A percentile compares a stretch with the other conserved stretches of the same genome.
These are phyloP conservation scores for Talaromyces sp. DNA, from an alignment of 2,329 filamentous ascomycete species.

Conservation along the genomic window DNA sequence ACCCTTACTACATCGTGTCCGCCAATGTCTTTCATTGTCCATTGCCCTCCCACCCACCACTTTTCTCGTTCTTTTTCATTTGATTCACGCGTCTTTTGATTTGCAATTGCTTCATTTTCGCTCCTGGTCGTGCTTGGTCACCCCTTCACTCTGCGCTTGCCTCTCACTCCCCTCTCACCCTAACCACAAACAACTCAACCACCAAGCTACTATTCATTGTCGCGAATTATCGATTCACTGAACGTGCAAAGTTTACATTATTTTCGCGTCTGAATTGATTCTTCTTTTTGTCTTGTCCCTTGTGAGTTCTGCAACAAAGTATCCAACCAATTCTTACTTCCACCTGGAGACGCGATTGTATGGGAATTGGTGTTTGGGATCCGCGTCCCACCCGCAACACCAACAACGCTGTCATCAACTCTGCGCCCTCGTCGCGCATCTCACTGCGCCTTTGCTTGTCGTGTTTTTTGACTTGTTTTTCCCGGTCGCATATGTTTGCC, in stretches of 20 bases:
- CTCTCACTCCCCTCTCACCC: slow-evolving; percentile 9
- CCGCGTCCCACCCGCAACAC: slow-evolving; percentile 13
- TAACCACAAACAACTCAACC: background rate
- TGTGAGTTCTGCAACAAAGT: background rate
- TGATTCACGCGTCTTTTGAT: slow-evolving; percentile 19
- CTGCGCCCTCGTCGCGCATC: background rate
- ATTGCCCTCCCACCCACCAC: slow-evolving; percentile 17
- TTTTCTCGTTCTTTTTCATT: slow-evolving; percentile 12
- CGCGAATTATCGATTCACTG: slow-evolving; percentile 5
- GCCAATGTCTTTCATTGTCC: slow-evolving; percentile 24
- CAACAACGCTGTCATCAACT: background rate
- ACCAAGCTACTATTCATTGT: background rate
- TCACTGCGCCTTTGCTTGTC: background rate
- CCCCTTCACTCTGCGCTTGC: slow-evolving; percentile 1
- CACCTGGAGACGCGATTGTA: slow-evolving; percentile 12
- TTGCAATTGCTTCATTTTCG: slow-evolving; percentile 22
- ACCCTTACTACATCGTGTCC: slow-evolving; percentile 14
- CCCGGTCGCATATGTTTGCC: slow-evolving; percentile 9
- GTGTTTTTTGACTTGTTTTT: slow-evolving; percentile 8
- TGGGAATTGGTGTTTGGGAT: slow-evolving; percentile 12
- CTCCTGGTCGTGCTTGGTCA: slow-evolving; percentile 20
- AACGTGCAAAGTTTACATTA: background rate
- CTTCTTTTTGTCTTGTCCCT: background rate
- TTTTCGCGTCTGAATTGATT: background rate
- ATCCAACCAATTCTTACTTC: background rate